phyloP scores from a whole-genome alignment of 2,329 filamentous ascomycete species.

The Pseudogymnoascus sp. region DNA sequence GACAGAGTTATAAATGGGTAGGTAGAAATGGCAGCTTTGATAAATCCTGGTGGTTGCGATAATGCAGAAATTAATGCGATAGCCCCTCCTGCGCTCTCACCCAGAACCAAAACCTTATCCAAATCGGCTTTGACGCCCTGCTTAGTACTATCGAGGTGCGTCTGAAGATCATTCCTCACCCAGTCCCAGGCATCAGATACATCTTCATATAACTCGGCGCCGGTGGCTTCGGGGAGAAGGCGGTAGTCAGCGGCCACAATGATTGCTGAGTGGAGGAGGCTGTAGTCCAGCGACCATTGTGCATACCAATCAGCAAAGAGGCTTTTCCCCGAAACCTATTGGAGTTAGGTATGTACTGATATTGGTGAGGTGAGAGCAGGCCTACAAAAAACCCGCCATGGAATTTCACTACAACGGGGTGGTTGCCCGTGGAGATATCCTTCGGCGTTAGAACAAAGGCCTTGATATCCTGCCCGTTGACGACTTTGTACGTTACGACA shows the following conservation, averaged over 20 bases:
- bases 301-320: constrained; percentile 25
- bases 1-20: constrained; percentile 18
- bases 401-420: constrained; percentile 18
- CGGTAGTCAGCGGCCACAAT: constrained; percentile 43
- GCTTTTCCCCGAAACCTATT: constrained; percentile 13
- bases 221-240: constrained; percentile 41
- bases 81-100: constrained; percentile 17
- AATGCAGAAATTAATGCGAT: constrained; percentile 14
- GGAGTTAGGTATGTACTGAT: neutral
- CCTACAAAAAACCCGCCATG: constrained; percentile 21
- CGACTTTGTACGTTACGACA: constrained; percentile 18
- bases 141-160: constrained; percentile 14
- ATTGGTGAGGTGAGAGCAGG: neutral
- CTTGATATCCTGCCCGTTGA: constrained; percentile 20
- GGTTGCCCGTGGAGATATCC: constrained; percentile 10
- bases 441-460: constrained; percentile 21
- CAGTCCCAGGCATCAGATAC: constrained; percentile 42
- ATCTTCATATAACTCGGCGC: constrained; percentile 40
- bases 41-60: constrained; percentile 13
- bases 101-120: constrained; percentile 15
- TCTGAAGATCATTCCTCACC: constrained; percentile 27
- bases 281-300: constrained; percentile 33
- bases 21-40: constrained; percentile 18
- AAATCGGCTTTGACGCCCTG: constrained; percentile 17
- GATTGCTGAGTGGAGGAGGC: constrained; percentile 35